Evolutionary conservation across 2,329 filamentous ascomycete species (phyloP), one percentile per base, ranked within the genome.

Genomic region (Pyricularia pennisetigena): DNA sequence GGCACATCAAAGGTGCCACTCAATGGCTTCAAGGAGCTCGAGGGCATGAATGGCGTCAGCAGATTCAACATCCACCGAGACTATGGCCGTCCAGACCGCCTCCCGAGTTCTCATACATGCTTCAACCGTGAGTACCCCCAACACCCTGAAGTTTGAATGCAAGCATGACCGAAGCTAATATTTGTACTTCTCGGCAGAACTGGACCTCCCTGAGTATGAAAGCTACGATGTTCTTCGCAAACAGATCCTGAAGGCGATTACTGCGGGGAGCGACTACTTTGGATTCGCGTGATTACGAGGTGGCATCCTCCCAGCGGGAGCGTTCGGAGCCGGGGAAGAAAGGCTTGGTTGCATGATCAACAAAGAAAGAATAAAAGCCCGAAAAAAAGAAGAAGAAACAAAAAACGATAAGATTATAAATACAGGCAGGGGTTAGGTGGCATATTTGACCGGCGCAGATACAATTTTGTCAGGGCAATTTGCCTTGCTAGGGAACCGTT

Each of bases 61-160:
- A 90, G 93, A 72, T 99, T 99, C 88, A 99, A 98, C 78, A 98
- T 99, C 71, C 95, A 99, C 77, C 93, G 95, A 72, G 95, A 98
- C 79, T 97, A 97, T 80, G 94, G 94, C 74, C 94, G 91, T 83
- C 98, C 97, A 80, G 92, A 97, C 76, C 91, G 95, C 72, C 85
- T 99, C 72, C 95, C 95, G 68, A 97, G 92, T 74, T 97, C 94
- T 74, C 96, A 99, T 79, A 99, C 95, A 71, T 99, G 95, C 84
- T 99, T 99, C 82, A 99, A 99, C 79, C 95, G 93, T 97, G 87
- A 90, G 92, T 90, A 70, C 67, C 29, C 30, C 29, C 9, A 57
- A 54, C 35, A 8, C 26, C 26, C 28, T 12, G 8, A 5, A 23
- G 1, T 65, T 65, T 16, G 10, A 16, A 32, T 20, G 9, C 9